Conservation (phyloP, 306 rosid genomes). For the Senna tora region DNA sequence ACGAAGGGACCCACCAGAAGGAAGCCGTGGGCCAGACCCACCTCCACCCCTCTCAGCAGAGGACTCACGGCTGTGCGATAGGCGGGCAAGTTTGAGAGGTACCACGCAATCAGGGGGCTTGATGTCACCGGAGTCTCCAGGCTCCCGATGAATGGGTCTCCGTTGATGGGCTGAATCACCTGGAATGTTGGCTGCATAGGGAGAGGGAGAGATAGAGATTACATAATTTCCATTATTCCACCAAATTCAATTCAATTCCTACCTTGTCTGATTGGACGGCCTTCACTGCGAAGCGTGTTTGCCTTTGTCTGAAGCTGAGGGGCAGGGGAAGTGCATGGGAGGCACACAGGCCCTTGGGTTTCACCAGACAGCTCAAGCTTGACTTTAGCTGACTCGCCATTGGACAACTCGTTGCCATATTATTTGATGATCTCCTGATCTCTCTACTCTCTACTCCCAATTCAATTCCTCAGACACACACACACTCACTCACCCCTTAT, state of each 20-base stretch:
- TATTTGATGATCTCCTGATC: not conserved
- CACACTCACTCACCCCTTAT: too few relatives aligned
- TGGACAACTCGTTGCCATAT: constrained; percentile 85
- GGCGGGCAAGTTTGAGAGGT: constrained; percentile 93
- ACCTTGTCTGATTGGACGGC: constrained; percentile 91
- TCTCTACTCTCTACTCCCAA: too few relatives aligned
- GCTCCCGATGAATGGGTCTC: constrained; percentile 98
- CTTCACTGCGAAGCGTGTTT: constrained; percentile 65
- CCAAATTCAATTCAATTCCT: too few relatives aligned
- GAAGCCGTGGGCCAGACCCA: constrained; percentile 90
- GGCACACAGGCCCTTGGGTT: constrained; percentile 74
- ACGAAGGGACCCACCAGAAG: constrained; percentile 94
- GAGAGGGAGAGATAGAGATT: too few relatives aligned
- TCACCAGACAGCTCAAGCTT: constrained; percentile 62
- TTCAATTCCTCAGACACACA: too few relatives aligned
- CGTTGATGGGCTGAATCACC: constrained; percentile 93
- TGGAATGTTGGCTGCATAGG: constrained; percentile 81
- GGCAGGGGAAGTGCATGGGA: constrained; percentile 52
- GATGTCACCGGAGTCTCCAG: constrained; percentile 96
- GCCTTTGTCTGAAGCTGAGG: not conserved
- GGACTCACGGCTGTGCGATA: constrained; percentile 94
- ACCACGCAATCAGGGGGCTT: constrained; percentile 94
- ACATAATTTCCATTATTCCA: too few relatives aligned
- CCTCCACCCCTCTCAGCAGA: constrained; percentile 82
- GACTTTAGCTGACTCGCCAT: constrained; percentile 92